Evolutionary conservation across 495 filamentous ascomycete genomes (phyloP), one percentile per base, ranked within the genome.

Genomic region (Xylaria cubensis): DNA sequence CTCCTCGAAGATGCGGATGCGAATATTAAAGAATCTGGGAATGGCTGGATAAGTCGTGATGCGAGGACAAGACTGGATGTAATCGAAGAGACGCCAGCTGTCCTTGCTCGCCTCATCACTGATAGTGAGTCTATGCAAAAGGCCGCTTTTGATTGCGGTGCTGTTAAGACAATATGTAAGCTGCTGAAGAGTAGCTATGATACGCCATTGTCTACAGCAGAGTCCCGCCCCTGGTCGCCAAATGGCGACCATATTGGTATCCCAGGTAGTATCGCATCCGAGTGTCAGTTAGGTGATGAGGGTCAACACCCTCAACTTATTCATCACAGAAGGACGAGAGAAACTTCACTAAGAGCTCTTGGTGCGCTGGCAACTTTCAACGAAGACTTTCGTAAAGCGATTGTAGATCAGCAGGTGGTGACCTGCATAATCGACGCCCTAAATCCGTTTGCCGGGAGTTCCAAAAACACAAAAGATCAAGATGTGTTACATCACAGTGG

Each of bases 361-460:
- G 92, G 93, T 55, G 90, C 92, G 6, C 78, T 99, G 70, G 90
- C 92, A 19, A 87, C 92, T 6, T 91, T 92, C 76, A 94, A 94
- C 64, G 94, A 98, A 69, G 89, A 93, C 46, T 94, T 94, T 74
- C 88, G 94, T 34, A 97, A 97, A 79, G 85, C 86, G 4, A 86
- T 98, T 55, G 92, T 95, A 63, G 93, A 95, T 26, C 88, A 92
- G 64, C 94, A 93, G 3, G 87, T 93, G 24, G 86, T 96, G 3
- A 88, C 90, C 2, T 94, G 92, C 77, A 90, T 98, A 42, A 91
- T 96, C 48, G 93, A 96, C 73, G 93, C 94, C 0, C 86, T 98
- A 72, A 91, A 88, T 53, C 87, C 90, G 6, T 85, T 83, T 50
- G 84, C 88, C 6, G 58, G 76, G 19, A 83, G 82, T 61, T 19